Evolutionary conservation across 768 basidiomycete genomes (phyloP).

Genomic region (Heimioporus sp.): DNA sequence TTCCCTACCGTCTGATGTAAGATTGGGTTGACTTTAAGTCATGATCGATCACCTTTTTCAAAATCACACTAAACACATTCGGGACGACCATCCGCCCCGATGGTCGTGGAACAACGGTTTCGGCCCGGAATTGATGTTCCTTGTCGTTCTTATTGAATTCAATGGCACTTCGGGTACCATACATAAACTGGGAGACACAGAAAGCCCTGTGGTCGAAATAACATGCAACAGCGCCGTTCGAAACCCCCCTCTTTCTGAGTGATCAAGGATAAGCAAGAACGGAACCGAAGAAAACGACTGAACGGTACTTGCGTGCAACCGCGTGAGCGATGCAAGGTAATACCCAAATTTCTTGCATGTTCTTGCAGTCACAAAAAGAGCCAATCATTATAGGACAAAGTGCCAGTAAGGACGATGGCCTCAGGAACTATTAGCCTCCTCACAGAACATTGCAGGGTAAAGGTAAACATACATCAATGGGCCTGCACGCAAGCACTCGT

Average conservation of each 20-base stretch:
- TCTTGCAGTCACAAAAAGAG: conserved; percentile 33
- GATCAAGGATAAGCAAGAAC: neutral
- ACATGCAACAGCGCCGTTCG: conserved; percentile 43
- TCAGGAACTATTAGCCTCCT: conserved; percentile 13
- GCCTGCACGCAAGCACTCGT: conserved; percentile 13
- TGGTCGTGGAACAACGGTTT: conserved; percentile 27
- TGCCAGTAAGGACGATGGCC: conserved; percentile 43
- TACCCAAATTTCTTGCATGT: conserved; percentile 31
- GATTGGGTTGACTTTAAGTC: neutral
- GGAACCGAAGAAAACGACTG: neutral
- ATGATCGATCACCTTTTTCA: conserved; percentile 20
- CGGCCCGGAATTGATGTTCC: conserved; percentile 29
- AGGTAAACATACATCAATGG: conserved; percentile 22
- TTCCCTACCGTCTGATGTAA: conserved; percentile 19
- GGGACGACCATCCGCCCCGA: conserved; percentile 32
- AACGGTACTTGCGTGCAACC: conserved; percentile 43
- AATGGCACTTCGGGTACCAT: conserved; percentile 34
- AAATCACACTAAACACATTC: conserved; percentile 31
- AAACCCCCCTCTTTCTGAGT: conserved; percentile 45
- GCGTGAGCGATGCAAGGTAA: conserved; percentile 49
- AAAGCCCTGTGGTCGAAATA: conserved; percentile 43
- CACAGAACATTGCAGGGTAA: neutral
- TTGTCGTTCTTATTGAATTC: conserved; percentile 29
- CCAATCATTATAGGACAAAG: conserved; percentile 45
- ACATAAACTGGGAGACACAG: conserved; percentile 38